phyloP scores from a whole-genome alignment of 352 stramenopile species.

The Pythium dissimile region DNA sequence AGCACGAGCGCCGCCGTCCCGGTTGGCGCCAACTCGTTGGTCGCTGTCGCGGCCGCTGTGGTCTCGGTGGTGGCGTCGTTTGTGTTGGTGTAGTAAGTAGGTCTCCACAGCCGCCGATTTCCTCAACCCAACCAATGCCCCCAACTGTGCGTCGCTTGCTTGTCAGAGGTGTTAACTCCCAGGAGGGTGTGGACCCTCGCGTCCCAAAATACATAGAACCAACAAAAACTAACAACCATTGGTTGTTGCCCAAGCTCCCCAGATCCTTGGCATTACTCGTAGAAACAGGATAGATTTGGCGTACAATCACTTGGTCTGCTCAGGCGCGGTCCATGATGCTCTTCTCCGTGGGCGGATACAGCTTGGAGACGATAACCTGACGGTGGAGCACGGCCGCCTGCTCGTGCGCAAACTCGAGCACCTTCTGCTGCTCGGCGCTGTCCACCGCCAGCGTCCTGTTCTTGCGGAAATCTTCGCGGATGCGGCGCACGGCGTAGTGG shows the following conservation, averaged over 20 bases:
- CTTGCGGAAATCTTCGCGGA: slow-evolving; percentile 76
- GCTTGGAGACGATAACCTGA: slow-evolving; percentile 59
- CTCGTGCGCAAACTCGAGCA: slow-evolving; percentile 36
- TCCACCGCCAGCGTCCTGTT: slow-evolving; percentile 42
- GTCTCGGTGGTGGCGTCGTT: slow-evolving; percentile 20
- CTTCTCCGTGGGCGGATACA: slow-evolving; percentile 60
- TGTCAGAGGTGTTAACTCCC: neutral
- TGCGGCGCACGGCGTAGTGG: slow-evolving; percentile 54
- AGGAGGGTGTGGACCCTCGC: neutral
- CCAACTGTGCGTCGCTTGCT: neutral
- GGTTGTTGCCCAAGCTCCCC: too few species aligned
- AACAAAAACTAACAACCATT: neutral
- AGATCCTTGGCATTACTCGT: too few species aligned
- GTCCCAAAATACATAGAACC: neutral
- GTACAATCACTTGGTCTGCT: too few species aligned
- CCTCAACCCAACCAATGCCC: neutral
- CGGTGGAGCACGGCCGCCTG: slow-evolving; percentile 56
- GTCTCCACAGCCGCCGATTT: neutral
- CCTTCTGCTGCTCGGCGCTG: slow-evolving; percentile 49
- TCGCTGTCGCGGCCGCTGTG: slow-evolving; percentile 1
- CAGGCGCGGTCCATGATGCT: slow-evolving; percentile 59
- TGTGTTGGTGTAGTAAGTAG: slow-evolving; percentile 23
- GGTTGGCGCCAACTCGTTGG: neutral
- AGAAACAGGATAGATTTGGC: too few species aligned
- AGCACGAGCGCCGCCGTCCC: slow-evolving; percentile 7